A percentile compares a stretch with the other conserved stretches of the same genome.
Evolutionary conservation across 768 basidiomycete species (phyloP).

Genomic region (Mycena amicta): DNA sequence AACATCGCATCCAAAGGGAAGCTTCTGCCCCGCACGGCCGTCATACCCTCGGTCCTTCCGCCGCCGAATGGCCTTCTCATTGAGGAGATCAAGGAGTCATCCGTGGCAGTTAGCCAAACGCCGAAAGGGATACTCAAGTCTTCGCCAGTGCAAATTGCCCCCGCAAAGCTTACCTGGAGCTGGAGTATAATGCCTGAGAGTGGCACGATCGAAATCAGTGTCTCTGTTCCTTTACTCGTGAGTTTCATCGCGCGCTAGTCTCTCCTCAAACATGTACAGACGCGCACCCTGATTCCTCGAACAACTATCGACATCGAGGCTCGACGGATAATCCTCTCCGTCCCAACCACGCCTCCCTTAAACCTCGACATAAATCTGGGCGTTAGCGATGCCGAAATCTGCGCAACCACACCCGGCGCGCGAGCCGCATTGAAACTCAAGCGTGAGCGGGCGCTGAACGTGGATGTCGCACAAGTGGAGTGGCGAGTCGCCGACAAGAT

Average conservation of each 20-base stretch:
- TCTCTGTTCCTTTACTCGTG: constrained; percentile 62
- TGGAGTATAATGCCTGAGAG: constrained; percentile 45
- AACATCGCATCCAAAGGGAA: constrained; percentile 82
- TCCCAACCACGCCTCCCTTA: constrained; percentile 38
- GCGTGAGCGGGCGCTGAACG: constrained; percentile 57
- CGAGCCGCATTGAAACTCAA: constrained; percentile 49
- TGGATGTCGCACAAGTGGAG: constrained; percentile 65
- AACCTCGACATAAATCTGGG: constrained; percentile 59
- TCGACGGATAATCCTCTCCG: constrained; percentile 52
- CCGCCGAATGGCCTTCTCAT: constrained; percentile 43
- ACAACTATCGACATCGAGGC: constrained; percentile 70
- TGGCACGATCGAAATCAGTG: constrained; percentile 47
- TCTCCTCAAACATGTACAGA: constrained; percentile 36
- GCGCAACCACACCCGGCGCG: constrained; percentile 23
- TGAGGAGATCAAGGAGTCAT: constrained; percentile 39
- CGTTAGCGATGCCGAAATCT: constrained; percentile 58
- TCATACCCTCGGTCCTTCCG: constrained; percentile 49
- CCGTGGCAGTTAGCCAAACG: no score
- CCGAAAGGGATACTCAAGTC: constrained; percentile 46
- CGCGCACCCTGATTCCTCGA: constrained; percentile 42
- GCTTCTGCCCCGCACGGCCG: constrained; percentile 56
- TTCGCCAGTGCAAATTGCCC: not conserved
- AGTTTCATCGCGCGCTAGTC: constrained; percentile 27
- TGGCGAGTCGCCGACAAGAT: constrained; percentile 58
- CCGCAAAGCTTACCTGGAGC: constrained; percentile 50